Conservation (phyloP, 2,329 filamentous ascomycete genomes). For the Passalora sequoiae region DNA sequence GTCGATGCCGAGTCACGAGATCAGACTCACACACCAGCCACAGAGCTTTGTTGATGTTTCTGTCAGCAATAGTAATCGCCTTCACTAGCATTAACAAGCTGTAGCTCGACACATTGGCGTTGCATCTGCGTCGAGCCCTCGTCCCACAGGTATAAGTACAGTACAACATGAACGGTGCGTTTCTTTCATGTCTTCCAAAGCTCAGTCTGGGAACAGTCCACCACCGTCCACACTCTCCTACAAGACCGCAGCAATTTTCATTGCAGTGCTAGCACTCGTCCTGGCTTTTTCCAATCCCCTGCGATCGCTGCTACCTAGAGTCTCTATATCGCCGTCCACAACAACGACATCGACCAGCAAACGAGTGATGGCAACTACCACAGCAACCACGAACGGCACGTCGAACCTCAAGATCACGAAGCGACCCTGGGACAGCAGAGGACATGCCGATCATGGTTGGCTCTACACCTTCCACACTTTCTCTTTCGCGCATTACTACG, state of each 20-base stretch:
- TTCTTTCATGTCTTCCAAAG: constrained; percentile 25
- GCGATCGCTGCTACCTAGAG: constrained; percentile 34
- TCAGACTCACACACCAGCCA: no score
- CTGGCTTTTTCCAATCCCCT: constrained; percentile 43
- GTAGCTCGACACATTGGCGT: neutral
- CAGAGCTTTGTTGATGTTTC: no score
- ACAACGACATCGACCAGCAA: constrained; percentile 12
- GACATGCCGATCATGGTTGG: constrained; percentile 80
- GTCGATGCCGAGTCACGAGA: no score
- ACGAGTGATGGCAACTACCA: constrained; percentile 38
- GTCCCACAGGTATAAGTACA: constrained; percentile 23
- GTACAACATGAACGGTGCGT: constrained; percentile 5
- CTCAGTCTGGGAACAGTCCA: no score
- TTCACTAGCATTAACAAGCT: neutral
- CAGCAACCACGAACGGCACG: constrained; percentile 23
- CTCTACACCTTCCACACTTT: constrained; percentile 84
- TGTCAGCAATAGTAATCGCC: no score
- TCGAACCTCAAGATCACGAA: constrained; percentile 59
- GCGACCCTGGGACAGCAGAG: constrained; percentile 65
- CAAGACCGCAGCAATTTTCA: constrained; percentile 26
- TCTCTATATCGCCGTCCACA: constrained; percentile 22
- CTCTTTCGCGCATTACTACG: constrained; percentile 68
- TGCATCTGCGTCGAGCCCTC: no score
- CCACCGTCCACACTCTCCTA: no score
- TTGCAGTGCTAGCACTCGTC: constrained; percentile 39